Conservation (phyloP, 2,329 filamentous ascomycete genomes). For the Coniochaeta sp. region DNA sequence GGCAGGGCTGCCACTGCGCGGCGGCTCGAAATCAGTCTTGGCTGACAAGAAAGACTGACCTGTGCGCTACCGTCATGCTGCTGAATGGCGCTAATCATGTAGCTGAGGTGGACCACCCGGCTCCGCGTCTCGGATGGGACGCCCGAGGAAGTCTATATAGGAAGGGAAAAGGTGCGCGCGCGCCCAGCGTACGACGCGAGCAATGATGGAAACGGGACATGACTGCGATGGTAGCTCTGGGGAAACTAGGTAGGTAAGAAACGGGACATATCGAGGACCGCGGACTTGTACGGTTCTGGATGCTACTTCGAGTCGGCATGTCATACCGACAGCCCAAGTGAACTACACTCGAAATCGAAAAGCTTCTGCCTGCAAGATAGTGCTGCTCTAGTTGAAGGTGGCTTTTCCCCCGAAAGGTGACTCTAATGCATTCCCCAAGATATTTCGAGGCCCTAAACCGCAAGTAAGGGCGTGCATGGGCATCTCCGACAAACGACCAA, state of each 20-base stretch:
- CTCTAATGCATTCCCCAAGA: background rate
- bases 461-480: background rate
- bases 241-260: background rate
- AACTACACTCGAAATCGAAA: background rate
- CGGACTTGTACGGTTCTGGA: background rate
- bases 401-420: background rate
- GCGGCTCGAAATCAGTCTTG: slow-evolving; percentile 1
- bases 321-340: background rate
- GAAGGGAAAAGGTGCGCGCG: background rate
- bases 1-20: background rate
- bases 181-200: background rate
- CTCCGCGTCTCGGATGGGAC: slow-evolving; percentile 1
- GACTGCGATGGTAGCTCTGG: background rate
- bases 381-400: background rate
- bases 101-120: background rate
- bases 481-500: background rate
- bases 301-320: background rate
- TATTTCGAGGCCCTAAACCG: background rate
- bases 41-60: slow-evolving; percentile 1
- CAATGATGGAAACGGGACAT: background rate
- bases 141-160: background rate
- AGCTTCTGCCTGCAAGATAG: background rate
- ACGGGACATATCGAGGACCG: background rate
- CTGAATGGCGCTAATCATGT: background rate
- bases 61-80: background rate